These are phyloP conservation scores for Protostelium mycophagum DNA, from an alignment of 78 protist species.

Conservation along the genomic window DNA sequence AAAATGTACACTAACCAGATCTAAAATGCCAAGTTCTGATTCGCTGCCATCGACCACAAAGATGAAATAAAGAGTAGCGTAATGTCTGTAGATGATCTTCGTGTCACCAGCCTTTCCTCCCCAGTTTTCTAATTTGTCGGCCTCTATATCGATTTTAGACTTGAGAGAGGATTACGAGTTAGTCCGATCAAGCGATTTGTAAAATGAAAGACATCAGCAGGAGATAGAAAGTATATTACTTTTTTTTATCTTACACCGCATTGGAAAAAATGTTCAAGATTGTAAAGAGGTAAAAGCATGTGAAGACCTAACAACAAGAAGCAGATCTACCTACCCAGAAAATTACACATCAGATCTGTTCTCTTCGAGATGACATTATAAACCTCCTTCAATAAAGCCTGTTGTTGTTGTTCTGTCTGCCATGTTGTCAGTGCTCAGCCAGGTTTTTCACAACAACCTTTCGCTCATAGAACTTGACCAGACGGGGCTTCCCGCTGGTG, in stretches of 20 bases:
- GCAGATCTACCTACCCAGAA: constrained; percentile 46
- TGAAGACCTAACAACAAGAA: too few species aligned
- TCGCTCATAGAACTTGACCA: constrained; percentile 80
- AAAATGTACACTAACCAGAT: constrained; percentile 61
- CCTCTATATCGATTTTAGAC: constrained; percentile 11
- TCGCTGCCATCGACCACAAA: constrained; percentile 85
- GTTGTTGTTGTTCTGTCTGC: constrained; percentile 71
- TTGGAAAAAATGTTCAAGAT: too few species aligned
- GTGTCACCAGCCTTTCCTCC: constrained; percentile 52
- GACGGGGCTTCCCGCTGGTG: constrained; percentile 89
- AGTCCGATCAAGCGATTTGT: too few species aligned
- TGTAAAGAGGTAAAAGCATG: too few species aligned
- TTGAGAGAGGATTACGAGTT: too few species aligned
- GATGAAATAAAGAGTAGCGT: constrained; percentile 93
- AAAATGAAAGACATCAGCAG: too few species aligned
- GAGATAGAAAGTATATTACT: too few species aligned
- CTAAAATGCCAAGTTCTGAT: constrained; percentile 89
- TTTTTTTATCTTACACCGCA: too few species aligned
- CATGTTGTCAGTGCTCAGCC: background rate
- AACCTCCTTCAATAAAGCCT: constrained; percentile 68
- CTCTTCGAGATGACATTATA: constrained; percentile 75
- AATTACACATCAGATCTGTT: constrained; percentile 84
- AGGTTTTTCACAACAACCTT: constrained; percentile 11
- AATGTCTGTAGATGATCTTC: constrained; percentile 85
- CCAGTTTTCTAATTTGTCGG: constrained; percentile 32